phyloP scores from a whole-genome alignment of 768 basidiomycete species.

The Trametes villosa region DNA sequence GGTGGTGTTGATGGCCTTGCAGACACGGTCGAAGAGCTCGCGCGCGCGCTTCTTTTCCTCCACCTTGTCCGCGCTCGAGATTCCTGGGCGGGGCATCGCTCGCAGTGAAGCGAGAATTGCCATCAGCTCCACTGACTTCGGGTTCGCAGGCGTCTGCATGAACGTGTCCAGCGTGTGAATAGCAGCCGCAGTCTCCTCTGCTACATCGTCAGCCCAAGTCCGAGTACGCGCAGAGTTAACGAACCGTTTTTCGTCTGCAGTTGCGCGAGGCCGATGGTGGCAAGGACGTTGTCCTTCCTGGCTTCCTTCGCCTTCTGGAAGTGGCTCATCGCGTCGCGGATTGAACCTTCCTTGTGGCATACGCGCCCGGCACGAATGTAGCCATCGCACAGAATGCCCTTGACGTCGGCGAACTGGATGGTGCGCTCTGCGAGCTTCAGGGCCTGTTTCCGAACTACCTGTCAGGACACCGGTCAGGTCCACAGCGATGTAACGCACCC shows the following conservation, averaged over 20 bases:
- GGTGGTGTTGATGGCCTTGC: constrained; percentile 59
- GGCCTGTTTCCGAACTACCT: constrained; percentile 50
- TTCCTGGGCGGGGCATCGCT: constrained; percentile 79
- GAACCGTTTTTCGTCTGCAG: constrained; percentile 85
- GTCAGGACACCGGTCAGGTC: not conserved
- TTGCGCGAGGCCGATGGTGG: constrained; percentile 85
- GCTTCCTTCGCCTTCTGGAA: constrained; percentile 70
- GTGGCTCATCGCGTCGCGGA: constrained; percentile 69
- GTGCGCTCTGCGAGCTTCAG: constrained; percentile 93
- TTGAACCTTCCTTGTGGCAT: constrained; percentile 69
- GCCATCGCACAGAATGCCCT: constrained; percentile 83
- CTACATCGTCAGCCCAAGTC: not conserved
- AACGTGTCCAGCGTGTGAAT: constrained; percentile 85
- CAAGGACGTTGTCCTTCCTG: constrained; percentile 74
- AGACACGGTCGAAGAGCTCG: constrained; percentile 78
- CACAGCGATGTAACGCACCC: constrained; percentile 45
- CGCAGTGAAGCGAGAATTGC: constrained; percentile 90
- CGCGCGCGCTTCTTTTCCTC: constrained; percentile 77
- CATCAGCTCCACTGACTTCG: constrained; percentile 79
- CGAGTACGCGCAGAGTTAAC: constrained; percentile 13
- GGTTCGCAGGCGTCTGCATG: constrained; percentile 62
- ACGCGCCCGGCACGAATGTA: constrained; percentile 84
- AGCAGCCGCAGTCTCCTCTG: constrained; percentile 83
- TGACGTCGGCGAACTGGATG: constrained; percentile 91
- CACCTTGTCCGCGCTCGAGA: constrained; percentile 70